These are phyloP conservation scores for Myxozyma melibiosi DNA, from an alignment of 805 yeast genomes.

Conservation along the genomic window DNA sequence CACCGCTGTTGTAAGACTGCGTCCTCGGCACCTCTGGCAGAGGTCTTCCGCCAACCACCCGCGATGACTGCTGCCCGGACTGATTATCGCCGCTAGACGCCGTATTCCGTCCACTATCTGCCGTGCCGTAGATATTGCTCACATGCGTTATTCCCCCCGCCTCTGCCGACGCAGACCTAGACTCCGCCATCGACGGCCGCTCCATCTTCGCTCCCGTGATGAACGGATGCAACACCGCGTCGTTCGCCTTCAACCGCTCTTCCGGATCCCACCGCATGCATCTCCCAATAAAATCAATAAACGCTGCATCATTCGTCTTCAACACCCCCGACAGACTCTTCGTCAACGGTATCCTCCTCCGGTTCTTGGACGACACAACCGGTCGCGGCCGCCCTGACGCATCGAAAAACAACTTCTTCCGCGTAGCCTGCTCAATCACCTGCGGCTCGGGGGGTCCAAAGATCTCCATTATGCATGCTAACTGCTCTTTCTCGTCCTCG, in stretches of 20 bases:
- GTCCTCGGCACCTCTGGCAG: conserved; percentile 19
- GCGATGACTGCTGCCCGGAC: no score
- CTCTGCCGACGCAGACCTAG: background rate
- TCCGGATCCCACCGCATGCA: conserved; percentile 74
- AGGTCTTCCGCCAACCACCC: no score
- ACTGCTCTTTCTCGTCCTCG: conserved; percentile 80
- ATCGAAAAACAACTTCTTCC: conserved; percentile 46
- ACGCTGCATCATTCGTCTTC: conserved; percentile 36
- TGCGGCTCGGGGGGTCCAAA: conserved; percentile 80
- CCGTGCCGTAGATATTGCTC: background rate
- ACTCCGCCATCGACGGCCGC: background rate
- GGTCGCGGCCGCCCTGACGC: conserved; percentile 41
- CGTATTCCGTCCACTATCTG: background rate
- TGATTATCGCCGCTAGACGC: background rate
- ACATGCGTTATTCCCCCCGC: background rate
- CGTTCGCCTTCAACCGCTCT: conserved; percentile 45
- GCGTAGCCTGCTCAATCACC: conserved; percentile 41
- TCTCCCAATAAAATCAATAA: conserved; percentile 54
- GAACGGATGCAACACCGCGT: conserved; percentile 46
- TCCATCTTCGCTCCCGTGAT: conserved; percentile 35
- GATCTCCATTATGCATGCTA: conserved; percentile 85
- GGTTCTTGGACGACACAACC: conserved; percentile 35
- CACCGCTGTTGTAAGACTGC: no score
- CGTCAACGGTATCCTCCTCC: conserved; percentile 36
- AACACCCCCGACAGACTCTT: conserved; percentile 36